These are phyloP conservation scores for Ophiostoma triangulosporum DNA, from an alignment of 2,329 filamentous ascomycete species.

Conservation along the genomic window DNA sequence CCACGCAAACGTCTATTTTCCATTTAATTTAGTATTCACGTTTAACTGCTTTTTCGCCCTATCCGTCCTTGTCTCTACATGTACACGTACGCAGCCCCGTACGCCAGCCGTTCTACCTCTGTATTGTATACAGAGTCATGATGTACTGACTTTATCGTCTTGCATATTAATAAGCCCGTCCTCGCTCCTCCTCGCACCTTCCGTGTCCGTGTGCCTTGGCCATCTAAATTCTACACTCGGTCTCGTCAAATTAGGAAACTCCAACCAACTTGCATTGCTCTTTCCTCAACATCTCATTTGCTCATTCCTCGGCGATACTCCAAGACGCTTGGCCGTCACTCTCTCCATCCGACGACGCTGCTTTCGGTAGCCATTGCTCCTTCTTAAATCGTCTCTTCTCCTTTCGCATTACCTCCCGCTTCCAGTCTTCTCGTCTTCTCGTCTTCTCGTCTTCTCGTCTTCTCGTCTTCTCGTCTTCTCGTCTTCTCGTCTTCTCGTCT, in stretches of 20 bases:
- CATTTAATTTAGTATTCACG: too few relatives aligned
- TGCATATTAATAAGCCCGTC: background rate
- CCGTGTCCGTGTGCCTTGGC: background rate
- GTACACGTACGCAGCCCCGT: background rate
- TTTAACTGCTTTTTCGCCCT: background rate
- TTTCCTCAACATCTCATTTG: conserved; percentile 3
- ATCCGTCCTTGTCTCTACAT: background rate
- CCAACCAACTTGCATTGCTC: background rate
- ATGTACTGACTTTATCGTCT: background rate
- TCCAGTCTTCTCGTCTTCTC: background rate
- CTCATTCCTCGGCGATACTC: conserved; percentile 6
- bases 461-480: background rate
- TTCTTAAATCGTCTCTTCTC: background rate
- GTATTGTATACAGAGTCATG: too few relatives aligned
- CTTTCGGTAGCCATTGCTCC: background rate
- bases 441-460: background rate
- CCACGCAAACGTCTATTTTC: background rate
- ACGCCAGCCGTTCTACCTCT: too few relatives aligned
- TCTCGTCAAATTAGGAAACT: too few relatives aligned
- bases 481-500: background rate
- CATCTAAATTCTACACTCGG: too few relatives aligned
- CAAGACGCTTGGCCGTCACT: conserved; percentile 9
- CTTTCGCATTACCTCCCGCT: conserved; percentile 1
- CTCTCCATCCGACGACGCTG: background rate
- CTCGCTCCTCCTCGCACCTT: background rate